Conservation (phyloP, 75 land plant genomes). For the Pseudotsuga menziesii region DNA sequence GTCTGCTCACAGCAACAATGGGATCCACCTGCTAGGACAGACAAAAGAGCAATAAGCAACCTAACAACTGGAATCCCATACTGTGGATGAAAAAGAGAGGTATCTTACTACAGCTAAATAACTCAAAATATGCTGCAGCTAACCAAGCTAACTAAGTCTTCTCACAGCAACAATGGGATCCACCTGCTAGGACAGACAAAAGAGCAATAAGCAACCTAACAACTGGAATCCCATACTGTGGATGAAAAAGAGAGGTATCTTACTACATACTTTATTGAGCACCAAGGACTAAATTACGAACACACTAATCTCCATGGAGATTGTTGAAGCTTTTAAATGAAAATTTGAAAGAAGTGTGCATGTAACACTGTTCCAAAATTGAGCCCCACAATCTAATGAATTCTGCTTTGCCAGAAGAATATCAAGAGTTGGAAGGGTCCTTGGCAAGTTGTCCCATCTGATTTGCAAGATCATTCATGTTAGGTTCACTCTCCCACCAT, state of each 20-base stretch:
- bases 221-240: background rate
- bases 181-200: constrained; percentile 6
- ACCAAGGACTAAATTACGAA: background rate
- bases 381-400: background rate
- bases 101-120: constrained; percentile 1
- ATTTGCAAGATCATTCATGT: background rate
- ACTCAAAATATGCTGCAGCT: background rate
- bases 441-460: constrained; percentile 9
- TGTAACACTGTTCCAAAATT: background rate
- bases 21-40: constrained; percentile 1
- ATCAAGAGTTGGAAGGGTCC: background rate
- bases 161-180: background rate
- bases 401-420: background rate
- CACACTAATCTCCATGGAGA: background rate
- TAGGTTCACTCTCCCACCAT: background rate
- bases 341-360: background rate
- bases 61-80: background rate
- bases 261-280: background rate
- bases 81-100: background rate
- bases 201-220: background rate
- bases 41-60: constrained; percentile 3
- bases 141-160: constrained; percentile 1
- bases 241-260: background rate
- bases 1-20: background rate
- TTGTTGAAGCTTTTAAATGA: background rate